phyloP scores from a whole-genome alignment of 202 grass and related monocot species.

The Panicum virgatum region DNA sequence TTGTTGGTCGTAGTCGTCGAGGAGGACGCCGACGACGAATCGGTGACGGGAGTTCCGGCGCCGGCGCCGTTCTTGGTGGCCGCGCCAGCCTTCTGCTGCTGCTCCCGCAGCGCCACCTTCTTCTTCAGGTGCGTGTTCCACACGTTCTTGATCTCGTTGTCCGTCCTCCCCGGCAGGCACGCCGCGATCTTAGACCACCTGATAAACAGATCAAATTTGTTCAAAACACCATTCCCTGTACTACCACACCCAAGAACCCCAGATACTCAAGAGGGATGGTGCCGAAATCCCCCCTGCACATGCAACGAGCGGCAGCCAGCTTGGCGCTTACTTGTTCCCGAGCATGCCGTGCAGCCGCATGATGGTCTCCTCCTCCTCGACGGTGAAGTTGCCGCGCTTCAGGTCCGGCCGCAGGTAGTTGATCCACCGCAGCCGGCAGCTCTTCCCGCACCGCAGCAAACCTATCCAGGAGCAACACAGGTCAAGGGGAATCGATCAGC shows the following conservation, averaged over 20 bases:
- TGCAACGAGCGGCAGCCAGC: too few relatives aligned
- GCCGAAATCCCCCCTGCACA: too few relatives aligned
- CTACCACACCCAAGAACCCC: neutral
- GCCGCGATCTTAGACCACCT: slow-evolving; percentile 73
- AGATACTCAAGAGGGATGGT: neutral
- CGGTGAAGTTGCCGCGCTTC: slow-evolving; percentile 89
- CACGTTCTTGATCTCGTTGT: slow-evolving; percentile 80
- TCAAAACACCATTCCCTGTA: neutral
- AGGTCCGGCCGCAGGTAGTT: slow-evolving; percentile 81
- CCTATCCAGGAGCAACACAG: slow-evolving; percentile 26
- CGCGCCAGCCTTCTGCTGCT: neutral
- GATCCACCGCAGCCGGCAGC: slow-evolving; percentile 78
- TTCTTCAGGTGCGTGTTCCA: slow-evolving; percentile 83
- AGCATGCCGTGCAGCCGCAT: slow-evolving; percentile 80
- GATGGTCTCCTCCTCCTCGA: slow-evolving; percentile 79
- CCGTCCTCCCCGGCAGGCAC: slow-evolving; percentile 63
- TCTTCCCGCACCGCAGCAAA: slow-evolving; percentile 74
- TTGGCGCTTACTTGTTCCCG: slow-evolving; percentile 75
- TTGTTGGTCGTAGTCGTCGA: slow-evolving; percentile 18
- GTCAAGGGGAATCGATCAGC: neutral
- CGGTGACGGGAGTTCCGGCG: neutral
- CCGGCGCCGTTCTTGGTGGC: neutral
- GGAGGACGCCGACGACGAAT: slow-evolving; percentile 41
- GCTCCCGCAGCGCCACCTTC: slow-evolving; percentile 33
- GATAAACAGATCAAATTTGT: neutral